Evolutionary conservation across 1,139 yeast genomes (phyloP), one percentile per base, ranked within the genome.

Genomic region (Zygoascus hellenicus): DNA sequence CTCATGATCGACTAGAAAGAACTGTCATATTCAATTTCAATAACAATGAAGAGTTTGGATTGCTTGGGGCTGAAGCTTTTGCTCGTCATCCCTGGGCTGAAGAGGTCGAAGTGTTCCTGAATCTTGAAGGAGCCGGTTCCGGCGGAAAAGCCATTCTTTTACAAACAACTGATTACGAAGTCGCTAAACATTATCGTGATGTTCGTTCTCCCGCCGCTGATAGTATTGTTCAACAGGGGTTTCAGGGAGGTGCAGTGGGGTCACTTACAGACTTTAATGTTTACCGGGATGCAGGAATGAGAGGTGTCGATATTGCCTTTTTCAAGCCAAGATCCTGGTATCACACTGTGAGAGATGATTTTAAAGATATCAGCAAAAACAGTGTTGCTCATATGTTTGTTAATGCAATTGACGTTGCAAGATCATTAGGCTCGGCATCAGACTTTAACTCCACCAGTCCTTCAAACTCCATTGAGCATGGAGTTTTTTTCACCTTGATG

Each of bases 91-190:
- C 85, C 13, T 88, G 95, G 95, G 74, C 78, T 30, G 66, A 75
- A 43, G 66, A 75, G 13, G 80, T 84, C 2, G 72, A 72, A 39
- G 83, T 77, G 55, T 85, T 90, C 54, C 72, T 90, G 56, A 90
- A 90, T 61, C 70, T 90, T 54, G 97, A 90, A 70, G 97, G 97
- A n/a, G 87, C 96, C 0, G 97, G 97, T 2, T 86, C 95, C 3
- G 96, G 96, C 26, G 96, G 96, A 5, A 79, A 85, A 52, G 90
- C 96, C 0, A 74, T 86, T 33, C 69, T 90, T 41, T 88, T 90
- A 64, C 75, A 97, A 63, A 82, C 92, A 14, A 81, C 96, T 0
- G 96, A 90, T 61, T 76, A 75, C 54, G 85, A 84, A 0, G 77
- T 86, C 9, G 85, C 85, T 1, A 72, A 81, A 52, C 79, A 75